Base-by-base conservation (phyloP, 2,329 filamentous ascomycete genomes). In the Neonectria sp. region DNA sequence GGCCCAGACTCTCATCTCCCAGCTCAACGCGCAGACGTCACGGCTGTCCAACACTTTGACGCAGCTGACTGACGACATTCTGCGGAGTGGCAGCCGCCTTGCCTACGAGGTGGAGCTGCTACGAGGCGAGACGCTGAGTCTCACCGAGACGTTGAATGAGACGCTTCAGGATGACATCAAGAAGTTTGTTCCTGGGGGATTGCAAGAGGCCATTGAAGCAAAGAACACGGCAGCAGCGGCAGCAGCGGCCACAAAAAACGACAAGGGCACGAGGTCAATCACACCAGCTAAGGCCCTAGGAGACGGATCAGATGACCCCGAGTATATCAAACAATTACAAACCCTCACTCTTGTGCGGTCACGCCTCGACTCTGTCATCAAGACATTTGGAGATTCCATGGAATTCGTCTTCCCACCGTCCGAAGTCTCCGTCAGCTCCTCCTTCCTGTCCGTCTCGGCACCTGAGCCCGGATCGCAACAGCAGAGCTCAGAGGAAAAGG, bases 81-180 rank as follows among this genome's bases (percentile, higher is more conserved):
- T 99, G 68, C 90, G 96, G 64, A 95, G 94, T 76, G 94, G 95
- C 29, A 94, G 93, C 71, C 89, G 95, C 4, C 84, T 99, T 64
- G 94, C 95, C 24, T 99, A 99, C 77, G 94, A 98, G 81, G 95
- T 98, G 24, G 95, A 98, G 81, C 88, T 98, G 21, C 82, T 98
- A 55, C 90, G 95, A n/a, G 95, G 95, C 69, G 95, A 98, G 81
- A 93, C 94, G 3, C 82, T 95, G 53, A 88, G 92, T n/a, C 84
- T 98, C 40, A 90, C 91, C 1, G 95, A 98, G 77, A 88, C 92
- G 2, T 83, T 98, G 73, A 89, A 90, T 6, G 93, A 95, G 71
- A 89, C 87, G 0, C 81, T 97, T 49, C 88, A 89, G 53, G 86
- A 90, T 5, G 93, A 97, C 73, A 89, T 97, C 35, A 82, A 84